Percentiles rank a stretch among this genome's conserved stretches.
These are phyloP conservation scores for Puccinia horiana DNA, from an alignment of 1,284 basidiomycete genomes.

Conservation along the genomic window DNA sequence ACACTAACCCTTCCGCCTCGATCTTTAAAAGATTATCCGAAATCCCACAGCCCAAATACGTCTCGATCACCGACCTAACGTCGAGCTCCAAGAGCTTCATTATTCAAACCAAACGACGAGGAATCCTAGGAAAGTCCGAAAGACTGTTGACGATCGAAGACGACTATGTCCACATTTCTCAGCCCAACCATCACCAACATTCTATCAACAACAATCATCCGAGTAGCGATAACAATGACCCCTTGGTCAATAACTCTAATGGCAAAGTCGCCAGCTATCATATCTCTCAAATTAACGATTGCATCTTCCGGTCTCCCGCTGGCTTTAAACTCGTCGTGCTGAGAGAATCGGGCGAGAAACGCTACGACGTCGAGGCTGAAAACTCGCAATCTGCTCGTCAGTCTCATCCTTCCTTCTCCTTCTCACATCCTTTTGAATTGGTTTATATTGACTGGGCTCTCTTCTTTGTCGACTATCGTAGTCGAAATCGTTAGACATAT, in stretches of 20 bases:
- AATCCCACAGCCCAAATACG: constrained; percentile 66
- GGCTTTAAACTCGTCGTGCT: constrained; percentile 81
- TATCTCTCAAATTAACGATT: constrained; percentile 79
- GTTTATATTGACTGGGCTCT: background rate
- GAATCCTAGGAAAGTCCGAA: constrained; percentile 32
- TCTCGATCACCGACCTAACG: constrained; percentile 60
- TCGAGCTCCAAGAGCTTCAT: constrained; percentile 72
- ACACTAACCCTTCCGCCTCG: constrained; percentile 77
- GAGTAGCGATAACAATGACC: background rate
- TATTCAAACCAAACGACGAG: constrained; percentile 34
- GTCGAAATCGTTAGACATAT: constrained; percentile 45
- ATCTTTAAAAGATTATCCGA: constrained; percentile 85
- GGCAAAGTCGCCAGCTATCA: constrained; percentile 90
- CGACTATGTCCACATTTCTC: constrained; percentile 29
- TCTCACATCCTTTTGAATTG: no score
- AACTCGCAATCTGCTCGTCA: constrained; percentile 74
- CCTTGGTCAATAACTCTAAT: constrained; percentile 75
- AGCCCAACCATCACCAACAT: constrained; percentile 25
- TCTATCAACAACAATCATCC: background rate
- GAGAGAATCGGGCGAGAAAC: constrained; percentile 71
- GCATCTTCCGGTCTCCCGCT: constrained; percentile 74
- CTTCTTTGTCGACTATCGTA: background rate
- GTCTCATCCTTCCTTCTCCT: constrained; percentile 56
- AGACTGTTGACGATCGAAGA: constrained; percentile 16
- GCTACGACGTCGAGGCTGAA: constrained; percentile 97